phyloP scores from a whole-genome alignment of 2,329 filamentous ascomycete genomes.

The Aureobasidium vineae region DNA sequence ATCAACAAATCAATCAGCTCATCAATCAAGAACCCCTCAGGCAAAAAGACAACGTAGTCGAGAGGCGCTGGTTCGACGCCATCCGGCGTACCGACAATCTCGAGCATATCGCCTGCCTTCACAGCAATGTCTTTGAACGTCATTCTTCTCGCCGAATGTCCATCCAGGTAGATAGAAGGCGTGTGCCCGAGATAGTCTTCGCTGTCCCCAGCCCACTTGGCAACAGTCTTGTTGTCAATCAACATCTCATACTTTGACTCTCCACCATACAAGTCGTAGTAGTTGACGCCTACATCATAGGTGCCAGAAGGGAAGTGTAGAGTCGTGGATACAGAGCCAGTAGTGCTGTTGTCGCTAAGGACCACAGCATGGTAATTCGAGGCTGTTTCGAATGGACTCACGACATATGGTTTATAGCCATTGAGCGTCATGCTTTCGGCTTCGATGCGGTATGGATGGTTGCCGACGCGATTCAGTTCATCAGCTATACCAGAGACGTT shows the following conservation, averaged over 20 bases:
- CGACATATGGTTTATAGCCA: conserved; percentile 56
- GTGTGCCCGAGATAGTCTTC: conserved; percentile 63
- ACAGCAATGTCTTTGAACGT: conserved; percentile 56
- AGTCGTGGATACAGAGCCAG: conserved; percentile 40
- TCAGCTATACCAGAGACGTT: conserved; percentile 63
- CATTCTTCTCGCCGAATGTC: conserved; percentile 62
- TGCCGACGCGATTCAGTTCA: conserved; percentile 54
- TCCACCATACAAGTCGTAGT: conserved; percentile 63
- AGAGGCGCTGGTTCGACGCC: conserved; percentile 63
- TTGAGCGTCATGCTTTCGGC: conserved; percentile 63
- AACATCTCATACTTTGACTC: conserved; percentile 56
- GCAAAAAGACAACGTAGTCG: conserved; percentile 65
- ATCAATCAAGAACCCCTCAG: too few species aligned
- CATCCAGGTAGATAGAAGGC: conserved; percentile 60
- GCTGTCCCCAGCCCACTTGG: conserved; percentile 54
- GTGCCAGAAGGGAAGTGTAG: conserved; percentile 52
- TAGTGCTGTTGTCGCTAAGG: conserved; percentile 53
- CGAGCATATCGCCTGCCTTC: conserved; percentile 53
- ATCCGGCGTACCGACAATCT: conserved; percentile 57
- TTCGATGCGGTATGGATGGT: conserved; percentile 66
- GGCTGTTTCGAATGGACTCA: conserved; percentile 60
- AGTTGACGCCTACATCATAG: conserved; percentile 66
- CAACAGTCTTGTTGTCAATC: conserved; percentile 55
- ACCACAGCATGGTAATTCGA: conserved; percentile 57
- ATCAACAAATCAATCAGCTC: too few species aligned